Evolutionary conservation across 2,329 filamentous ascomycete genomes (phyloP).

Genomic region (Drechslerella coelobrocha): DNA sequence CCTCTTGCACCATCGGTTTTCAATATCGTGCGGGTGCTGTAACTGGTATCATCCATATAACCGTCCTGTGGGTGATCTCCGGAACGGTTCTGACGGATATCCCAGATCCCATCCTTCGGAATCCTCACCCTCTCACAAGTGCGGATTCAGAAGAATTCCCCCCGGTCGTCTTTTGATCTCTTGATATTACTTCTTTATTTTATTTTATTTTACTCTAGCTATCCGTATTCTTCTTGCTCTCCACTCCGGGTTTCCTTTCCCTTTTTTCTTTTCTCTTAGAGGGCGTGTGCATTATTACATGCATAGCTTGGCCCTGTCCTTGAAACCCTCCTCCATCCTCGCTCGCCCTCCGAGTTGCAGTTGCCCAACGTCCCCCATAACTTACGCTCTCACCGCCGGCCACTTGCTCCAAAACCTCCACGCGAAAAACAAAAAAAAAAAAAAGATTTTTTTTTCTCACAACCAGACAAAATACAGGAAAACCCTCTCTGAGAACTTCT

Average conservation of each 20-base stretch:
- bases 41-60: too few relatives aligned
- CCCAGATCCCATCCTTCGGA: not conserved
- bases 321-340: not conserved
- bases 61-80: not conserved
- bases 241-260: too few relatives aligned
- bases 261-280: too few relatives aligned
- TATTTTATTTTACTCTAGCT: not conserved
- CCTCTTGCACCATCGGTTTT: too few relatives aligned
- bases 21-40: too few relatives aligned
- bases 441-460: slow-evolving; percentile 29
- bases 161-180: not conserved
- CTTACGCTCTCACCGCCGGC: not conserved
- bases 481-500: not conserved
- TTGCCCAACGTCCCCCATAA: slow-evolving; percentile 1
- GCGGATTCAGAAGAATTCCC: not conserved
- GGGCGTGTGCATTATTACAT: too few relatives aligned
- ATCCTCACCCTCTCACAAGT: not conserved
- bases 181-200: not conserved
- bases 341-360: not conserved
- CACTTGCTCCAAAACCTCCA: not conserved
- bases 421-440: slow-evolving; percentile 24
- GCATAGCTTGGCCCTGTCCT: too few relatives aligned
- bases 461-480: not conserved
- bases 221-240: not conserved
- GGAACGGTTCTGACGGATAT: not conserved